Conservation (phyloP, 1,139 yeast species). For the Scheffersomyces quercinus region DNA sequence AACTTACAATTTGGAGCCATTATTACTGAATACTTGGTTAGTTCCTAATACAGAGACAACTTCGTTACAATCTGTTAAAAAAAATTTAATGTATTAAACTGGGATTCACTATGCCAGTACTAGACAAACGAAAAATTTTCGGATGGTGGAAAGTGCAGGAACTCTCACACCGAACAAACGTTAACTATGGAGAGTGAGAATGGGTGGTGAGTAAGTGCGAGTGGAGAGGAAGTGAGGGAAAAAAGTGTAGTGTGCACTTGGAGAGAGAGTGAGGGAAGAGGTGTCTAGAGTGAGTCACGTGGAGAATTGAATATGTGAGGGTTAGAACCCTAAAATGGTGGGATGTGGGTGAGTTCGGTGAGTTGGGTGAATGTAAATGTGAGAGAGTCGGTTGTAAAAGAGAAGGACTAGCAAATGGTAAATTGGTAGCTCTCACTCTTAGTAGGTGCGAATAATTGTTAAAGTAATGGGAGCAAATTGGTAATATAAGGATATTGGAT, state of each 20-base stretch:
- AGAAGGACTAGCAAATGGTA: too few relatives aligned
- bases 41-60: conserved; percentile 7
- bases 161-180: not conserved
- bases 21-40: conserved; percentile 16
- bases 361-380: too few relatives aligned
- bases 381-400: too few relatives aligned
- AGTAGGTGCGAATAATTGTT: too few relatives aligned
- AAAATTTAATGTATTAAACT: not conserved
- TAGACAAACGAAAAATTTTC: conserved; percentile 12
- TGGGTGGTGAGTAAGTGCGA: too few relatives aligned
- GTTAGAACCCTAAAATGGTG: not conserved
- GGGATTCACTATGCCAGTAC: not conserved
- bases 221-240: too few relatives aligned
- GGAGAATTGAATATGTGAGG: conserved; percentile 4
- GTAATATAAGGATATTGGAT: too few relatives aligned
- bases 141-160: conserved; percentile 1
- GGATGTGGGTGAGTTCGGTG: too few relatives aligned
- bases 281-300: conserved; percentile 1
- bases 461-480: too few relatives aligned
- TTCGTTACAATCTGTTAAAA: conserved; percentile 1
- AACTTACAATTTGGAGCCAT: conserved; percentile 33
- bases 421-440: too few relatives aligned
- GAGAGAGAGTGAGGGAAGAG: too few relatives aligned
- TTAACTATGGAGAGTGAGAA: conserved; percentile 1
- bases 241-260: too few relatives aligned